A percentile compares a stretch with the other conserved stretches of the same genome.
phyloP scores from a whole-genome alignment of 108 stramenopile genomes.

The Fragilaria crotonensis region DNA sequence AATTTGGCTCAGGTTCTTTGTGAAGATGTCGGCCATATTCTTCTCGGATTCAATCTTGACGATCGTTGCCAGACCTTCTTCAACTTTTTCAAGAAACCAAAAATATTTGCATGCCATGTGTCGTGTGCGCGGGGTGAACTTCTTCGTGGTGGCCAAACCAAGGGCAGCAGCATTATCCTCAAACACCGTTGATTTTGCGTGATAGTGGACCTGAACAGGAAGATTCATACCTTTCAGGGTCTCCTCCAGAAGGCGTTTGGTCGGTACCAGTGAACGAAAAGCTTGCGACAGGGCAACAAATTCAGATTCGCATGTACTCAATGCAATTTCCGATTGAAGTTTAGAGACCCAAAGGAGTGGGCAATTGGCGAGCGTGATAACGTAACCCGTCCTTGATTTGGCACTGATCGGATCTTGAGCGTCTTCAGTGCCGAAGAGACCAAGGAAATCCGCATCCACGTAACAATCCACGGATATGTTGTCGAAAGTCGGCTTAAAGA shows the following conservation, averaged over 20 bases:
- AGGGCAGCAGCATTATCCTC: background rate
- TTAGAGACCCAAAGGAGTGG: conserved; percentile 40
- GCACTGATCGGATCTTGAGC: conserved; percentile 11
- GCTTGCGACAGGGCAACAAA: too few species aligned
- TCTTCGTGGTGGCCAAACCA: background rate
- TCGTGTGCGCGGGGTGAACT: background rate
- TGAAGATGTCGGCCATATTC: too few species aligned
- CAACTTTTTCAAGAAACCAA: background rate
- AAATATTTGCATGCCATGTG: background rate
- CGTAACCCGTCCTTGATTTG: conserved; percentile 25
- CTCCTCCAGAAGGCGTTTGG: background rate
- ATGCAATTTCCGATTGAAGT: conserved; percentile 36
- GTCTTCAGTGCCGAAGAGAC: conserved; percentile 15
- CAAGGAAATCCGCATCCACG: conserved; percentile 37
- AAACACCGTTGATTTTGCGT: background rate
- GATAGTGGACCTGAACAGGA: background rate
- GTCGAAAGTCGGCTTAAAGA: conserved; percentile 5
- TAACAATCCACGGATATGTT: conserved; percentile 18
- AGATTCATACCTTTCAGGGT: background rate
- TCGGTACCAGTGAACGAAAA: background rate
- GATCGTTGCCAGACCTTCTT: too few species aligned
- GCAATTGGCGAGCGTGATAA: conserved; percentile 16
- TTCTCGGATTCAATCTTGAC: too few species aligned
- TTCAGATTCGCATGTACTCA: conserved; percentile 46
- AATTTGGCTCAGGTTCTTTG: too few species aligned